Evolutionary conservation across 140 eudicot genomes (phyloP), one percentile per base, ranked within the genome.

Genomic region (Stevia rebaudiana): DNA sequence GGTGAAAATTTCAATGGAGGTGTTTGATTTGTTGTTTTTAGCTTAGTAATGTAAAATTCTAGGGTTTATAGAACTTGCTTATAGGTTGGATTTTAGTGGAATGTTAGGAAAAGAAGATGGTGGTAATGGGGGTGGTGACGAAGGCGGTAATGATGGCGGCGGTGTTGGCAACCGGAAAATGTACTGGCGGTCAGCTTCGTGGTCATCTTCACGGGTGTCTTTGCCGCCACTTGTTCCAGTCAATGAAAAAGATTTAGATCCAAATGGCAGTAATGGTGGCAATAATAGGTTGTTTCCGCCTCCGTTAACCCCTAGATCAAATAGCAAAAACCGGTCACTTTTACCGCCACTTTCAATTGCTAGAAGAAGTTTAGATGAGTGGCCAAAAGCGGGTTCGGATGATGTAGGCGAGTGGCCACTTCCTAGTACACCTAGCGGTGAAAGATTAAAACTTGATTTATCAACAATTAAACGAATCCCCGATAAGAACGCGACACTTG

Each of bases 361-460:
- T 63, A 78, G 92, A 22, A 70, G 92, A 49, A 87, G 88, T 49
- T 80, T 86, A 61, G 95, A 83, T 21, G 95, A 86, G 82, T 86
- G 90, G 95, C 95, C 95, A 0, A 86, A 77, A 74, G 87, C 90
- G 0, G 87, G 95, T 3, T 80, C 90, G 18, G 95, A 86, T 78
- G 95, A 86, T 48, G 66, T 80, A 43, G 95, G 95, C 13, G 95
- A 86, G 72, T 86, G 95, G 95, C 86, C 82, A 1, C 81, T 81
- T 56, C 87, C 95, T 44, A 30, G 71, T 35, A 86, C 95, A 11
- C 95, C 95, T 5, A 58, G 79, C 11, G 83, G 87, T 24, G 91
- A 86, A 63, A 81, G 91, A 61, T 71, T 86, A 67, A 86, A 83
- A 50, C 95, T 86, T 73, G 90, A 86, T 76, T 75, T 86, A 67